Base-by-base conservation (phyloP, 1,284 basidiomycete genomes). In the Marasmius tenuissimus region DNA sequence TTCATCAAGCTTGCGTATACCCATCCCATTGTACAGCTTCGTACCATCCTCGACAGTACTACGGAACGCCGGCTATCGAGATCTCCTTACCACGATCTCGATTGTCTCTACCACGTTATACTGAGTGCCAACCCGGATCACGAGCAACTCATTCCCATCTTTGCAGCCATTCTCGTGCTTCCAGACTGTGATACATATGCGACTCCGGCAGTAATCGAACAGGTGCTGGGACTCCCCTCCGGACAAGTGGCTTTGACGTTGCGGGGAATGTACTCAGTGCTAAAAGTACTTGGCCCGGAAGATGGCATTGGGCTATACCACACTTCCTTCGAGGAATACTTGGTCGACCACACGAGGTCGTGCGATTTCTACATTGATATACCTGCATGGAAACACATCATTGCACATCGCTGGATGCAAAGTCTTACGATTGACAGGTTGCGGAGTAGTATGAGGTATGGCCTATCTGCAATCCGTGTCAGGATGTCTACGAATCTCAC, bases 41-140 rank as follows among this genome's bases (percentile, higher is more conserved):
- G 71, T 6, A 63, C 64, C 2, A 61, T 70, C 8, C 59, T 71
- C 48, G 11, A 12, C 18, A n/a, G 18, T 10, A 20, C 11, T 16
- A 4, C 27, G 27, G 27, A 27, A 27, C 27, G 27, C 27, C 27
- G 27, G 4, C 27, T 27, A 27, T 18, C 48, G 11, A n/a, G 12
- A 20, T 18, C 48, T 11, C 38, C 54, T 20, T 72, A 68, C 55
- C 64, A 67, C 14, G 69, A 70, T 42, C 74, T 62, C 73, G 67
- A 68, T 75, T n/a, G 38, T 5, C 54, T 56, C 7, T 56, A 56
- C 54, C 54, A 40, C 7, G 14, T 39, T n/a, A 56, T 56, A 16
- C 38, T 56, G 8, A 7, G 12, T 38, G 6, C 33, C 8, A 56
- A 56, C 27, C 54, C 33, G 6, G 16, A 56, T n/a, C 48, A 20